Evolutionary conservation across 805 yeast species (phyloP).

Genomic region (Nakazawaea sp.): DNA sequence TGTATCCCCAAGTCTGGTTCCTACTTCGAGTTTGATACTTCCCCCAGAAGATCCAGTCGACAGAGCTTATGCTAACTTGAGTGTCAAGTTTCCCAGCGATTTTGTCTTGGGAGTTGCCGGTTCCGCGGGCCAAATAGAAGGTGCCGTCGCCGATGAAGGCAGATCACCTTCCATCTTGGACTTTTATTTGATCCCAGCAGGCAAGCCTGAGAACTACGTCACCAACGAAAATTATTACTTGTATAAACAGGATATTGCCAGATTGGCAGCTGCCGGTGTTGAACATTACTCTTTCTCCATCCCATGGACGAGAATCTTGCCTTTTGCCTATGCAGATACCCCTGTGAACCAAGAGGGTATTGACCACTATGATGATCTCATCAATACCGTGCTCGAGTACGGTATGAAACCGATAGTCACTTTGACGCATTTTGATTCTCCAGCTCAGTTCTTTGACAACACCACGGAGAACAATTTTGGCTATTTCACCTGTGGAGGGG

Average conservation of each 20-base stretch:
- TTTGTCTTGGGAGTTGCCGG: slow-evolving; percentile 26
- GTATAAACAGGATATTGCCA: slow-evolving; percentile 25
- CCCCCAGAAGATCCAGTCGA: slow-evolving; percentile 11
- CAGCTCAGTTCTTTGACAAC: slow-evolving; percentile 14
- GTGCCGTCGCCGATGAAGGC: slow-evolving; percentile 27
- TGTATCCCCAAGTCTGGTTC: slow-evolving; percentile 9
- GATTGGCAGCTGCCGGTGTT: slow-evolving; percentile 26
- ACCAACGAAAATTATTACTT: slow-evolving; percentile 22
- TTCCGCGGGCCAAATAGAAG: slow-evolving; percentile 29
- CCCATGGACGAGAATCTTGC: slow-evolving; percentile 29
- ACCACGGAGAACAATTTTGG: slow-evolving; percentile 17
- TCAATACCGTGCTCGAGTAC: slow-evolving; percentile 7
- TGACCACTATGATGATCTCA: slow-evolving; percentile 10
- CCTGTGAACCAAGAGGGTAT: slow-evolving; percentile 10
- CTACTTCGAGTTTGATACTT: slow-evolving; percentile 3
- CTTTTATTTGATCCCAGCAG: background rate
- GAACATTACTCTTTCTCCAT: slow-evolving; percentile 25
- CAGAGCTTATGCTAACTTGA: slow-evolving; percentile 1
- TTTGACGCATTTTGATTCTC: slow-evolving; percentile 28
- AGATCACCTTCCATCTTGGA: slow-evolving; percentile 25
- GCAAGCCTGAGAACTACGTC: background rate
- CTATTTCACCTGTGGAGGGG: slow-evolving; percentile 12
- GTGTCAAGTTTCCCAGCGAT: slow-evolving; percentile 5
- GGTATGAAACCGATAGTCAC: slow-evolving; percentile 23
- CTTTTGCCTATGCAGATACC: slow-evolving; percentile 15